Evolutionary conservation across 176 grass and related monocot species (phyloP).

Genomic region (Oryza punctata): DNA sequence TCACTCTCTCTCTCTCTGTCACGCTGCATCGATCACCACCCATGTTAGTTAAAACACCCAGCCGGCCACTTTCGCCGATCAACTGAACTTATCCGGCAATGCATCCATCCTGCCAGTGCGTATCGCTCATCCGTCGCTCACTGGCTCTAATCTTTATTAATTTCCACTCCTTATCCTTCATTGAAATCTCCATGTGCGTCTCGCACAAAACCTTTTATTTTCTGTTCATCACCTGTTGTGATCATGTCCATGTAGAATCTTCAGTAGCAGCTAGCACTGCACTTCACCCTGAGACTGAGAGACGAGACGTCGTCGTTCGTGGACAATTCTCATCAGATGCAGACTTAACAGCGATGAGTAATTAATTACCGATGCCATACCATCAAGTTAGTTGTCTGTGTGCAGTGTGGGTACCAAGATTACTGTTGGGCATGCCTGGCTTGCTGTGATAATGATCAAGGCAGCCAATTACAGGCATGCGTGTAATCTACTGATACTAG

Average conservation of each 20-base stretch:
- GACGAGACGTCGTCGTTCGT: not conserved
- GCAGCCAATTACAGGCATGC: not conserved
- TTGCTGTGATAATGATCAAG: conserved; percentile 22
- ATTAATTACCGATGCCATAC: not conserved
- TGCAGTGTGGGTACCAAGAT: not conserved
- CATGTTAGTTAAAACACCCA: conserved; percentile 19
- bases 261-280: not conserved
- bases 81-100: not conserved
- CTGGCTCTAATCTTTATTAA: not conserved
- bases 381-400: not conserved
- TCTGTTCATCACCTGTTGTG: not conserved
- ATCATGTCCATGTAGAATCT: conserved; percentile 22
- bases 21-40: not conserved
- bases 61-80: conserved; percentile 26
- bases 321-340: not conserved
- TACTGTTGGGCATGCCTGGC: conserved; percentile 31
- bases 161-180: too few species aligned
- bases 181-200: not conserved
- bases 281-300: not conserved
- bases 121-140: not conserved
- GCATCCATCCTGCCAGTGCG: not conserved
- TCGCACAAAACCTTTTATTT: not conserved
- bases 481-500: not conserved
- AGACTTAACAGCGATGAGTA: not conserved
- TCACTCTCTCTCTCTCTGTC: not conserved